Base-by-base conservation (phyloP, 2,329 filamentous ascomycete species). In the Beauveria asiatica region DNA sequence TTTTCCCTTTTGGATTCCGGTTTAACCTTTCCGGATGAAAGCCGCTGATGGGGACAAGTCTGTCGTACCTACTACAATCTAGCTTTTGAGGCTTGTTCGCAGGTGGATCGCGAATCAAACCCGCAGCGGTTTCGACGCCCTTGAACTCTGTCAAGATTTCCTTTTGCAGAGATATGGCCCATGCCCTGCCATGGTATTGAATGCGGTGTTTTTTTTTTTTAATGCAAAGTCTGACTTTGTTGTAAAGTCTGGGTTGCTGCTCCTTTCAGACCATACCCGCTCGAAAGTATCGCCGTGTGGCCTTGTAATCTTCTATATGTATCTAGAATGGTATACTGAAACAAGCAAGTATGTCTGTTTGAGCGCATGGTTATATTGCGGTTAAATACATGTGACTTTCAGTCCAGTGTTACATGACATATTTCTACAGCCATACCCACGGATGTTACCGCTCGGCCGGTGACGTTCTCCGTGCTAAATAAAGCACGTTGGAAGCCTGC, bases 401-500 rank as follows among this genome's bases (percentile, higher is more conserved):
- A 0, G 83, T 83, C 2, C 80, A 77, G 66, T 84, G 86, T 50
- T 75, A 75, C 84, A 87, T 86, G 5, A 75, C 74, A 66, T 87
- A 84, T 65, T 84, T 86, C 77, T 80, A 87, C 9, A 76, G 82
- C 83, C 74, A 85, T 85, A 42, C 82, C 81, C 68, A 85, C 84
- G 19, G 80, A 16, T 13, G 6, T 16, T 37, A 16, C 81, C 44
- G 71, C 69, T 25, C 72, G 73, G 19, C 39, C 2, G 44, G 39
- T 33, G 39, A 39, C 21, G 30, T 9, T 10, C 16, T 11, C 7
- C 2, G 16, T 25, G n/a, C 46, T 10, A n/a, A 61, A 76, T 9
- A n/a, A 61, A 76, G 65, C 74, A 85, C 81, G 85, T 86, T 19
- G 85, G 86, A 67, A 89, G 86, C 0, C 86, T 86, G 41, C 85